These are phyloP conservation scores for Lipomyces oligophaga DNA, from an alignment of 805 yeast genomes.

Conservation along the genomic window DNA sequence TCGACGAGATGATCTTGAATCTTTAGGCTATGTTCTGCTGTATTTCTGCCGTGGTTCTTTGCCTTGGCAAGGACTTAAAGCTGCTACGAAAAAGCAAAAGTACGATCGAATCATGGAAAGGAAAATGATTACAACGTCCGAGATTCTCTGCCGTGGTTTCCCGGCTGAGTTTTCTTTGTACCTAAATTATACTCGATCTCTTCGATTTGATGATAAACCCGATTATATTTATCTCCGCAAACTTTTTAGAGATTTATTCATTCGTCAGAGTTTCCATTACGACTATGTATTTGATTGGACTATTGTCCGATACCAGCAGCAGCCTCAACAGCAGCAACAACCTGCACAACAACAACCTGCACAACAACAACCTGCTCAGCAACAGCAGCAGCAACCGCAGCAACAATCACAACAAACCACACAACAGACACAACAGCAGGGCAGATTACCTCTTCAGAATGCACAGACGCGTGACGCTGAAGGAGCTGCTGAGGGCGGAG, in stretches of 20 bases:
- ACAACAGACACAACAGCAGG: background rate
- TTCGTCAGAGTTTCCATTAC: constrained; percentile 82
- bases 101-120: constrained; percentile 94
- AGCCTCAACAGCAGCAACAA: background rate
- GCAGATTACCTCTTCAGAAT: background rate
- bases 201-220: constrained; percentile 94
- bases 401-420: background rate
- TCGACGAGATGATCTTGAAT: constrained; percentile 93
- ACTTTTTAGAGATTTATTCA: constrained; percentile 81
- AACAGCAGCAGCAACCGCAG: constrained; percentile 44
- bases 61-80: constrained; percentile 99
- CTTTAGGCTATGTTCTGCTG: constrained; percentile 88
- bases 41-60: constrained; percentile 93
- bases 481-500: no score
- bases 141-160: constrained; percentile 81
- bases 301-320: constrained; percentile 59
- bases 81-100: constrained; percentile 94
- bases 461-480: no score
- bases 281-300: constrained; percentile 98
- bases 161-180: constrained; percentile 88
- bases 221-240: constrained; percentile 87
- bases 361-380: constrained; percentile 28
- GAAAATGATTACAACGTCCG: constrained; percentile 85
- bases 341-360: no score
- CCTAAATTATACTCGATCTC: constrained; percentile 80